Conservation (phyloP, 345 rosid species). For the Gynandropsis gynandra region DNA sequence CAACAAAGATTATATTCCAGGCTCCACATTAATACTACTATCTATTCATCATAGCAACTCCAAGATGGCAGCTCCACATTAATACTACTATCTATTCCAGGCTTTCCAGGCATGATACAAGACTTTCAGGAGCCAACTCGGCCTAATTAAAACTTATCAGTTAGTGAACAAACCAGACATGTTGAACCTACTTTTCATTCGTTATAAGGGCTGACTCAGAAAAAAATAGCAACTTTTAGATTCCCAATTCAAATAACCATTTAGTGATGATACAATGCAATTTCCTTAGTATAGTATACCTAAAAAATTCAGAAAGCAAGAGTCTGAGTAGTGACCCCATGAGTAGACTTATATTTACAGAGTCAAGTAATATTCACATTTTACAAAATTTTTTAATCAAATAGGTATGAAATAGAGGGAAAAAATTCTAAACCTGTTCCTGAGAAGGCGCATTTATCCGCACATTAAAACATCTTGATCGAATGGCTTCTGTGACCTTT, state of each 20-base stretch:
- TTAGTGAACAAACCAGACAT: background rate
- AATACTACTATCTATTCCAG: constrained; percentile 4
- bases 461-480: constrained; percentile 94
- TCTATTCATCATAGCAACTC: constrained; percentile 14
- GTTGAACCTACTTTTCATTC: background rate
- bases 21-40: no score
- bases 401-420: background rate
- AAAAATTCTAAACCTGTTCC: constrained; percentile 56
- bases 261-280: no score
- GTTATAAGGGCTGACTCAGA: no score
- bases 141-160: background rate
- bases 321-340: no score
- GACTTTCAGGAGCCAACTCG: no score
- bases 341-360: no score
- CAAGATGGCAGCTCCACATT: background rate
- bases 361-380: background rate
- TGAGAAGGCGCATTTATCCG: constrained; percentile 81
- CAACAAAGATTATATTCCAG: constrained; percentile 2
- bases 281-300: no score
- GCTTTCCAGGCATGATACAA: background rate
- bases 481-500: constrained; percentile 89
- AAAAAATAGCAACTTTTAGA: no score
- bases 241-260: no score
- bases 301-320: no score
- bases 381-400: constrained; percentile 1